Percentiles rank a stretch among this genome's conserved stretches.
phyloP scores from a whole-genome alignment of 805 yeast genomes.

The Candida ipomoeae region DNA sequence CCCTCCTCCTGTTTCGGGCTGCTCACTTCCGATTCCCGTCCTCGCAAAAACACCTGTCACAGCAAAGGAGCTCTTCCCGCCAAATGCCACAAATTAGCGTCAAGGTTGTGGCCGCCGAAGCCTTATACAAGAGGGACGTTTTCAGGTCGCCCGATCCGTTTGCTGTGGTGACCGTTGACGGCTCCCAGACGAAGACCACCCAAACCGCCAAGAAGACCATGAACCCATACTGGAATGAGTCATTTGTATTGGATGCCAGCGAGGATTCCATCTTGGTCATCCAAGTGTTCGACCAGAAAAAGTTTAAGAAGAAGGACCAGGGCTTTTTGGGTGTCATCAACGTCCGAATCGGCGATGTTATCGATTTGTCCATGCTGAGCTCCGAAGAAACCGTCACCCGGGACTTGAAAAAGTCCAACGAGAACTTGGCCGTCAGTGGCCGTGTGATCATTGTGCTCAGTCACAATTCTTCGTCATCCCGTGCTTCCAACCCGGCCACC shows the following conservation, averaged over 20 bases:
- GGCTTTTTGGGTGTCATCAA: conserved; percentile 97
- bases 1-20: background rate
- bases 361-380: conserved; percentile 53
- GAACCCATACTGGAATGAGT: conserved; percentile 97
- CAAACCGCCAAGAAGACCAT: conserved; percentile 89
- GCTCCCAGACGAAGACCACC: conserved; percentile 92
- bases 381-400: conserved; percentile 86
- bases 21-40: background rate
- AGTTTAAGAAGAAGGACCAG: conserved; percentile 96
- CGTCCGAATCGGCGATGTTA: conserved; percentile 81
- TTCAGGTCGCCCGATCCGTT: conserved; percentile 97
- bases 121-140: conserved; percentile 90
- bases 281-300: conserved; percentile 95
- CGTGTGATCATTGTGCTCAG: conserved; percentile 76
- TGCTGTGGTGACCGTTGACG: conserved; percentile 96
- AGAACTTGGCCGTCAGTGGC: conserved; percentile 89
- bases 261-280: conserved; percentile 84
- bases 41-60: background rate
- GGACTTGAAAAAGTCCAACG: conserved; percentile 87
- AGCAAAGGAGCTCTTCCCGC: conserved; percentile 1
- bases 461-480: conserved; percentile 28
- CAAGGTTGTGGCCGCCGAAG: conserved; percentile 91
- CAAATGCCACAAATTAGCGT: conserved; percentile 44
- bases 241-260: conserved; percentile 70
- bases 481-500: conserved; percentile 7